Base-by-base conservation (phyloP, 192 early-diverging fungal genomes). In the Coemansia sp. region DNA sequence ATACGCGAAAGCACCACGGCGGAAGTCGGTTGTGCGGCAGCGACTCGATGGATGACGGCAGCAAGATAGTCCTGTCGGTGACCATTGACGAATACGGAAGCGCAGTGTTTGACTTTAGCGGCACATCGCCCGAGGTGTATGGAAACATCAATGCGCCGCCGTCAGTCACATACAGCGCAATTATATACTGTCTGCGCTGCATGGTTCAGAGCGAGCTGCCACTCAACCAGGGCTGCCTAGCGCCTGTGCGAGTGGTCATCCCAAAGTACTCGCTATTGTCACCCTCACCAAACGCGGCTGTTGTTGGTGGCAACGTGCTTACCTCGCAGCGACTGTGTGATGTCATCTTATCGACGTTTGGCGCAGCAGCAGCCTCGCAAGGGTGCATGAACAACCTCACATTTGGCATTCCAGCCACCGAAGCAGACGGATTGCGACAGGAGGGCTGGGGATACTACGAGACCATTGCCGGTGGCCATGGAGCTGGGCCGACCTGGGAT, bases 301-400 rank as follows among this genome's bases (percentile, higher is more conserved):
- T 99, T 1, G 97, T 99, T 15, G 97, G 97, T 52, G 97, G 97
- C 41, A 99, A 99, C 65, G 97, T 99, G 2, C 76, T 97, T 77
- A 97, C 96, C 0, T 93, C 91, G 39, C 97, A 99, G 82, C 86
- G 97, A 33, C 70, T 98, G 10, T 93, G 93, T 18, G 97, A 99
- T 70, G 94, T 97, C 20, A 89, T 99, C 46, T 73, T 99, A 13
- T 91, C 93, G 41, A 93, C 96, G 3, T 98, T 99, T 74, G 82
- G 87, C 15, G 95, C 93, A 0, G 93, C 92, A 65, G 95, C 95
- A 3, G 96, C 97, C 0, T 93, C 91, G 24, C 96, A 99, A 76
- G 91, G 97, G 0, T 94, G 93, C 76, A 93, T 92, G 87, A 99
- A 99, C 87, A 99, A 99, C 70, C 83, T 99, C 57, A 98, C 97